Base-by-base conservation (phyloP, 257 asterid genomes). In the Lycium barbarum region DNA sequence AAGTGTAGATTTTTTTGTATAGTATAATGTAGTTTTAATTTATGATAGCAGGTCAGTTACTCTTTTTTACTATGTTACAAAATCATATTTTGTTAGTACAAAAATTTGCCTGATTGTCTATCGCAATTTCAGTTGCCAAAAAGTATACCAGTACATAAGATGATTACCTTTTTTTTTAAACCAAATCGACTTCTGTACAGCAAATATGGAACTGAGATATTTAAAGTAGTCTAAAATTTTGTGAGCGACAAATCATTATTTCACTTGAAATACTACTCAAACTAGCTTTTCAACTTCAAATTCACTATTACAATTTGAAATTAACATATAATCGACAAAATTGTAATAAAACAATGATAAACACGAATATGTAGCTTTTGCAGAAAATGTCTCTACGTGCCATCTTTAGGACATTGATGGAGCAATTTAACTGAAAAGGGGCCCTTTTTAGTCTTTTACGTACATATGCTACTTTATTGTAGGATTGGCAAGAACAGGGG, bases 401-500 rank as follows among this genome's bases (percentile, higher is more conserved):
- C 45, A 40, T 40, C 45, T 40, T 40, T 40, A 40, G 45, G 45
- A 40, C 45, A 40, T 40, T 40, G 45, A 40, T 40, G 45, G 45
- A 3, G 45, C 7, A 40, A 40, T 40, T 40, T 40, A 40, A 40
- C 45, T 40, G 45, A 40, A 40, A 40, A 40, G 45, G 45, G 4
- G 45, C 3, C 4, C 4, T 20, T 20, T 2, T 76, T 61, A 65
- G 18, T 26, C 33, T 26, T 26, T 26, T 26, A 26, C 33, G 33
- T 26, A 26, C 33, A 26, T 26, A 26, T 26, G 33, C 33, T 26
- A 26, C 33, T 26, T 26, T 26, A 26, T 26, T 26, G 26, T 85
- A 94, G 98, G 91, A 74, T 85, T 92, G 89, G 97, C 97, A 2
- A 95, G 90, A 51, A 90, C 89, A 33, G 97, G 95, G 7, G 98